Percentiles rank a stretch among this genome's conserved stretches.
Evolutionary conservation across 768 basidiomycete species (phyloP).

Genomic region (Mycena crocata): DNA sequence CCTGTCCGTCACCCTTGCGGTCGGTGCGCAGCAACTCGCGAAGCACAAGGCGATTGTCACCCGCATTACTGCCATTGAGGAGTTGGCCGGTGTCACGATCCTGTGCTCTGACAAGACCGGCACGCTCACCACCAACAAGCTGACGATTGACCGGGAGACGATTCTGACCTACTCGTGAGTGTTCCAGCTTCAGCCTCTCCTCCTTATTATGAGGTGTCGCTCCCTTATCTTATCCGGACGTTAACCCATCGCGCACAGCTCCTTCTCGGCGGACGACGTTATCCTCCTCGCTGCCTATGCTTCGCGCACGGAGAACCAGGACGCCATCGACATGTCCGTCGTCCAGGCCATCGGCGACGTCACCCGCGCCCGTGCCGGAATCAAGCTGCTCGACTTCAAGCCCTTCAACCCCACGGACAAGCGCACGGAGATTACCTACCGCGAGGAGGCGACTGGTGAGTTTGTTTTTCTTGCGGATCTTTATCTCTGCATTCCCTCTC

Average conservation of each 20-base stretch:
- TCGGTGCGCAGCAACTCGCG: slow-evolving; percentile 98
- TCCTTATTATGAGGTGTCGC: neutral
- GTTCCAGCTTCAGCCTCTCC: neutral
- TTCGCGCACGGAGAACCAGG: slow-evolving; percentile 98
- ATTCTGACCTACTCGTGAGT: slow-evolving; percentile 79
- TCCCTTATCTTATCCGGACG: neutral
- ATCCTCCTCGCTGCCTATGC: slow-evolving; percentile 95
- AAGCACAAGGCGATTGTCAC: slow-evolving; percentile 99
- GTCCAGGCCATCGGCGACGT: slow-evolving; percentile 82
- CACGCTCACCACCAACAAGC: slow-evolving; percentile 98
- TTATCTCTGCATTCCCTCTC: neutral
- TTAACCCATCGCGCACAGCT: slow-evolving; percentile 48
- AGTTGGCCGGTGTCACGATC: slow-evolving; percentile 94
- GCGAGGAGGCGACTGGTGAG: slow-evolving; percentile 82
- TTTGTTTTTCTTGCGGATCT: neutral
- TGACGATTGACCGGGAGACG: slow-evolving; percentile 94
- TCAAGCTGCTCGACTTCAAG: slow-evolving; percentile 98
- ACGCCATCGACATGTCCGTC: slow-evolving; percentile 94
- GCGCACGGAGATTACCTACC: slow-evolving; percentile 98
- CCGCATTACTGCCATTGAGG: slow-evolving; percentile 99
- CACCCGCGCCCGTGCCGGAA: slow-evolving; percentile 84
- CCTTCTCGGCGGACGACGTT: slow-evolving; percentile 90
- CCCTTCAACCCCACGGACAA: slow-evolving; percentile 99
- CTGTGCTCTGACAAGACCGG: slow-evolving; percentile 99
- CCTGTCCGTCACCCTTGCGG: slow-evolving; percentile 96